Percentiles rank a stretch among this genome's conserved stretches.
phyloP scores from a whole-genome alignment of 1,284 basidiomycete genomes.

The Sporisorium reilianum region DNA sequence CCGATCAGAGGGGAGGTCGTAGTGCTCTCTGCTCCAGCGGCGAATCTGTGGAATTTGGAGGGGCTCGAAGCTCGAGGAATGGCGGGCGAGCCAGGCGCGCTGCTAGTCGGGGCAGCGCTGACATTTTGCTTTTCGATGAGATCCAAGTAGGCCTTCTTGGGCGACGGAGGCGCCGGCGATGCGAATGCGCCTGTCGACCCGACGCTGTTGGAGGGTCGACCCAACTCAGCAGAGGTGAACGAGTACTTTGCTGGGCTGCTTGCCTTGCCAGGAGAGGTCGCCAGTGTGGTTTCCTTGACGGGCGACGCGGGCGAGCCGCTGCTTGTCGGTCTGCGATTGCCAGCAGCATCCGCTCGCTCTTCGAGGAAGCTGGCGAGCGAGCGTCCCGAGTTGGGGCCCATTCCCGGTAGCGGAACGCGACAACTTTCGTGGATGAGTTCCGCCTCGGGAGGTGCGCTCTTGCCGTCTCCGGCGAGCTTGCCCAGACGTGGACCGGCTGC shows the following conservation, averaged over 20 bases:
- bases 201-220: slow-evolving; percentile 25
- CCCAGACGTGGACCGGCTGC: slow-evolving; percentile 65
- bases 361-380: slow-evolving; percentile 64
- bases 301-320: slow-evolving; percentile 28
- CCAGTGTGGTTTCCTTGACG: slow-evolving; percentile 13
- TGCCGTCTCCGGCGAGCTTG: slow-evolving; percentile 63
- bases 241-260: slow-evolving; percentile 47
- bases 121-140: slow-evolving; percentile 45
- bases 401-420: slow-evolving; percentile 51
- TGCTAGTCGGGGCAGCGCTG: slow-evolving; percentile 11
- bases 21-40: slow-evolving; percentile 22
- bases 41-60: slow-evolving; percentile 43
- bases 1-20: slow-evolving; percentile 29
- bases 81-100: slow-evolving; percentile 36
- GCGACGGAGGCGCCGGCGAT: slow-evolving; percentile 24
- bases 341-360: slow-evolving; percentile 45
- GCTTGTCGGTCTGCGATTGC: slow-evolving; percentile 13
- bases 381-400: slow-evolving; percentile 42
- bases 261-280: slow-evolving; percentile 23
- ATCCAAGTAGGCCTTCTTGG: slow-evolving; percentile 47
- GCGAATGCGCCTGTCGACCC: slow-evolving; percentile 10
- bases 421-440: slow-evolving; percentile 53
- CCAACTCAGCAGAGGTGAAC: slow-evolving; percentile 36
- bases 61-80: slow-evolving; percentile 51
- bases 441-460: slow-evolving; percentile 61